These are phyloP conservation scores for Aphanomyces stellatus DNA, from an alignment of 352 stramenopile genomes.

Conservation along the genomic window DNA sequence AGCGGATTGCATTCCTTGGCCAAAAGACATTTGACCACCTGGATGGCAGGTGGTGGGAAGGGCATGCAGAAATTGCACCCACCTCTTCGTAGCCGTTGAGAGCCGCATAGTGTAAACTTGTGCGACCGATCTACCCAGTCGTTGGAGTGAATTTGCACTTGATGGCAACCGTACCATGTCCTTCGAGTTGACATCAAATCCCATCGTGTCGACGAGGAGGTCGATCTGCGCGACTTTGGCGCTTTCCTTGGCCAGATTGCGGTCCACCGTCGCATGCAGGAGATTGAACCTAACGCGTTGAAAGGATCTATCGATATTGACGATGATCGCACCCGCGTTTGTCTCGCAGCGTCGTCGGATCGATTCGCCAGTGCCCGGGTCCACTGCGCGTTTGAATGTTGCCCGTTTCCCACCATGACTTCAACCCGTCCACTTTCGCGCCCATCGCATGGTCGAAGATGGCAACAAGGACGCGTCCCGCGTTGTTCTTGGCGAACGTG, in stretches of 20 bases:
- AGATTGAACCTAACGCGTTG: slow-evolving; percentile 22
- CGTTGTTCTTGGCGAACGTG: slow-evolving; percentile 50
- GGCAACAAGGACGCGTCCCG: slow-evolving; percentile 62
- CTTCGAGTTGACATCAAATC: slow-evolving; percentile 62
- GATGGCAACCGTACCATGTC: slow-evolving; percentile 36
- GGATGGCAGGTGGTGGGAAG: not conserved
- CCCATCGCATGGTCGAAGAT: slow-evolving; percentile 64
- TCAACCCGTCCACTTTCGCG: slow-evolving; percentile 45
- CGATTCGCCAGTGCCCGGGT: slow-evolving; percentile 59
- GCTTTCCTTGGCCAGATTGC: slow-evolving; percentile 51
- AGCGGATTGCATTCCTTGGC: slow-evolving; percentile 38
- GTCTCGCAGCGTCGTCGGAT: slow-evolving; percentile 52
- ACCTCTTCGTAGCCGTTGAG: slow-evolving; percentile 57
- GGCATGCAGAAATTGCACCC: not conserved
- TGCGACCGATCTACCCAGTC: slow-evolving; percentile 49
- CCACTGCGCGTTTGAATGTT: slow-evolving; percentile 69
- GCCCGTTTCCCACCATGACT: slow-evolving; percentile 53
- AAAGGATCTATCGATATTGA: not conserved
- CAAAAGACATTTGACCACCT: slow-evolving; percentile 46
- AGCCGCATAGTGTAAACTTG: slow-evolving; percentile 57
- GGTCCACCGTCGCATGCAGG: slow-evolving; percentile 58
- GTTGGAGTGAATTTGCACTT: slow-evolving; percentile 7
- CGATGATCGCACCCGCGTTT: slow-evolving; percentile 32
- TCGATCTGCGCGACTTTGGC: slow-evolving; percentile 61
- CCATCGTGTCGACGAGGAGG: slow-evolving; percentile 52